Evolutionary conservation across 495 filamentous ascomycete genomes (phyloP).

Genomic region (Sabuloglossum arenarium): DNA sequence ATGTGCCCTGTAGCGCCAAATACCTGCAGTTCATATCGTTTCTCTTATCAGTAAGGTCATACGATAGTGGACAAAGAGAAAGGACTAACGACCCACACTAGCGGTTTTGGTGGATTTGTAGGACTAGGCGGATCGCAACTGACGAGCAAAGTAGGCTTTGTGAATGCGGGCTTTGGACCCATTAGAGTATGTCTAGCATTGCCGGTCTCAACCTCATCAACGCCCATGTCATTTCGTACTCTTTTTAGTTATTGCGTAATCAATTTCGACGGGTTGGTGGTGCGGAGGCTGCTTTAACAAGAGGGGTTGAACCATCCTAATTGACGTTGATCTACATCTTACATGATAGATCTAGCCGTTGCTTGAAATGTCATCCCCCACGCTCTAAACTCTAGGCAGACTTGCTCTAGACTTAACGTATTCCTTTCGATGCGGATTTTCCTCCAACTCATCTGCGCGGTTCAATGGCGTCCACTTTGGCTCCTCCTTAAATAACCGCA

Average conservation of each 20-base stretch:
- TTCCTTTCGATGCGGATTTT: slow-evolving; percentile 52
- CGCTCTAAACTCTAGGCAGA: not conserved
- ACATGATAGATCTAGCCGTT: not conserved
- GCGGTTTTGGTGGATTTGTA: slow-evolving; percentile 45
- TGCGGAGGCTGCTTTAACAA: not conserved
- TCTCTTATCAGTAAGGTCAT: not conserved
- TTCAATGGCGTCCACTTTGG: slow-evolving; percentile 97
- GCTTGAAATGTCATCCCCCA: not conserved
- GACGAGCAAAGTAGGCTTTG: slow-evolving; percentile 33
- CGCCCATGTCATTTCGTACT: not conserved
- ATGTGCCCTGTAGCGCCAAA: slow-evolving; percentile 95
- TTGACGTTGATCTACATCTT: not conserved
- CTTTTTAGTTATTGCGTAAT: not conserved
- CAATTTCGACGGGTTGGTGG: not conserved
- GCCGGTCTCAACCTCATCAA: not conserved
- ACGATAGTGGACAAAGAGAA: not conserved
- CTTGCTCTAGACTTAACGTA: slow-evolving; percentile 28
- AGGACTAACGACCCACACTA: slow-evolving; percentile 59
- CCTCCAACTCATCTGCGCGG: slow-evolving; percentile 54
- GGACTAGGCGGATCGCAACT: slow-evolving; percentile 66
- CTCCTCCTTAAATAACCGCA: slow-evolving; percentile 96
- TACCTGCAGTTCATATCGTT: slow-evolving; percentile 26
- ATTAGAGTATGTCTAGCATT: not conserved
- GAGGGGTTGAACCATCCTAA: not conserved
- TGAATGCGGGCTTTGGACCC: not conserved